Base-by-base conservation (phyloP, 2,329 filamentous ascomycete species). In the Didymella lethalis region DNA sequence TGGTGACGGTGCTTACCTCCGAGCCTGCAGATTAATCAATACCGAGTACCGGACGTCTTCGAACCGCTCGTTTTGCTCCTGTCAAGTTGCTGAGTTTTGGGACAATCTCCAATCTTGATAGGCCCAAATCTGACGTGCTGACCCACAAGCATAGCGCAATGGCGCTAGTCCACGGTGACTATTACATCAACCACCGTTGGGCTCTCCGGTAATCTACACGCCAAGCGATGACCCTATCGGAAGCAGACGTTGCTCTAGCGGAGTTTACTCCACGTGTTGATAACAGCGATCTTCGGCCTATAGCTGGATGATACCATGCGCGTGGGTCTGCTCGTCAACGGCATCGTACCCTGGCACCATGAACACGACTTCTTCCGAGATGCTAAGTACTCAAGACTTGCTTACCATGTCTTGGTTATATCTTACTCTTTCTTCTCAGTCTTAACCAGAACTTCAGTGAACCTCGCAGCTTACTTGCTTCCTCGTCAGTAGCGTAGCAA, bases 111-210 rank as follows among this genome's bases (percentile, higher is more conserved):
- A 18, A 3, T 29, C 47, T 20, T 50, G 25, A 46, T 56, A 56
- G 54, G 47, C 20, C 40, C 40, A 8, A 11, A 2, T 53, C 58
- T 61, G 44, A 48, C 58, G 58, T 61, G 58, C 58, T 57, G 48
- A 57, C 53, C 58, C 57, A 57, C 57, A 25, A 14, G 23, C 48
- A 60, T 60, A 60, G 44, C 57, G 57, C 53, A 38, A 60, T 60
- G n/a, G 14, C 57, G 36, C 57, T 60, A 60, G 53, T 12, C 47
- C 29, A n/a, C 5, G 7, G 16, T 36, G 32, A 36, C n/a, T 6
- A 31, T 32, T 31, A 48, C 44, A 23, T 18, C n/a, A 5, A 60
- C 6, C 28, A 23, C 50, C 11, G 29, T 40, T 46, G 32, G 29
- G 16, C 36, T 52, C n/a, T 45, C 11, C 29, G 20, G 23, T 14